Percentiles rank a stretch among this genome's conserved stretches.
Evolutionary conservation across 1,139 yeast genomes (phyloP).

Genomic region (Eremothecium gossypii): DNA sequence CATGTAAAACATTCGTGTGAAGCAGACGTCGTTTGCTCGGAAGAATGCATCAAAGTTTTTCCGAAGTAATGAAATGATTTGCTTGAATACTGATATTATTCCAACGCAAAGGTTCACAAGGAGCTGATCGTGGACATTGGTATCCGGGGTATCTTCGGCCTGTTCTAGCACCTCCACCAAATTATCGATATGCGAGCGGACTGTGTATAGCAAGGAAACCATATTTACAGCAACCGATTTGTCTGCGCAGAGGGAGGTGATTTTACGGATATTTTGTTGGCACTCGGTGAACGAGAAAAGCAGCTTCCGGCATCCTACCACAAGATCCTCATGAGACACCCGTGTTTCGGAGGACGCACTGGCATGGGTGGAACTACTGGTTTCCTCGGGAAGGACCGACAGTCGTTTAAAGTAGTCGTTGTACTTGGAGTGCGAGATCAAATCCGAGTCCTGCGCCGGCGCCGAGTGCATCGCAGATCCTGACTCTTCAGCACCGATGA

Average conservation of each 20-base stretch:
- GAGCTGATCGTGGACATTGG: conserved; percentile 28
- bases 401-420: conserved; percentile 65
- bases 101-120: conserved; percentile 30
- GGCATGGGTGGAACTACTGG: conserved; percentile 12
- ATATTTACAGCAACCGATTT: conserved; percentile 51
- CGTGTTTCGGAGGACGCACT: conserved; percentile 9
- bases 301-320: conserved; percentile 47
- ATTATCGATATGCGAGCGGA: conserved; percentile 50
- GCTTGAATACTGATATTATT: conserved; percentile 40
- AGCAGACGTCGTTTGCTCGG: conserved; percentile 54
- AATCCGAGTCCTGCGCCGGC: conserved; percentile 16
- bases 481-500: conserved; percentile 32
- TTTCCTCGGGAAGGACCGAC: conserved; percentile 56
- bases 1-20: conserved; percentile 63
- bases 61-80: conserved; percentile 41
- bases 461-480: conserved; percentile 9
- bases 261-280: conserved; percentile 57
- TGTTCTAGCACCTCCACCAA: conserved; percentile 51
- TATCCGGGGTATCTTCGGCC: conserved; percentile 38
- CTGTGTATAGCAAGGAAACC: conserved; percentile 45
- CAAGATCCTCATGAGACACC: conserved; percentile 31
- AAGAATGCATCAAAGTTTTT: conserved; percentile 42
- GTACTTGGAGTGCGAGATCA: conserved; percentile 34
- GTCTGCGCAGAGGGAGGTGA: conserved; percentile 59
- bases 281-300: conserved; percentile 58